Evolutionary conservation across 164 flowering plant genomes (phyloP).

Genomic region (Vitis rupestris): DNA sequence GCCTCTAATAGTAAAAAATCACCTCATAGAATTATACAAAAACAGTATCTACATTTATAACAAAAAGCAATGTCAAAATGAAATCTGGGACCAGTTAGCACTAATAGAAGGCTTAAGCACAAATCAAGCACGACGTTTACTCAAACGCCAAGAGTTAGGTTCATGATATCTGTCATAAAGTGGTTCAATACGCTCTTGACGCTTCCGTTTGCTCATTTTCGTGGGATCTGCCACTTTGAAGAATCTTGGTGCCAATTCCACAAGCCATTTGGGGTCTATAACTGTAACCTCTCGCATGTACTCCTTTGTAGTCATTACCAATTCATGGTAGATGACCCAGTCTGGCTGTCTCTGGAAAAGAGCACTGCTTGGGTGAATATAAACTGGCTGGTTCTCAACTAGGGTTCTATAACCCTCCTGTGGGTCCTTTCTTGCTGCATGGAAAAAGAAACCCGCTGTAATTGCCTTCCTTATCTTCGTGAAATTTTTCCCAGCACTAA

Average conservation of each 20-base stretch:
- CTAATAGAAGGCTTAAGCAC: not conserved
- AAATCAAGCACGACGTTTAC: constrained; percentile 68
- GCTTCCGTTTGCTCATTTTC: constrained; percentile 87
- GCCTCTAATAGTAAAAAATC: no score
- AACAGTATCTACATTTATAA: not conserved
- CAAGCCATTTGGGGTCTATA: constrained; percentile 87
- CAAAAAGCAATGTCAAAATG: not conserved
- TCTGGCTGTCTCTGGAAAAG: constrained; percentile 87
- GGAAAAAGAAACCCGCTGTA: constrained; percentile 84
- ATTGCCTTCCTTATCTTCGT: constrained; percentile 84
- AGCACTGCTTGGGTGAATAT: constrained; percentile 90
- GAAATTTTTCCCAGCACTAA: constrained; percentile 75
- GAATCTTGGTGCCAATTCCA: constrained; percentile 82
- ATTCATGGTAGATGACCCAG: constrained; percentile 88
- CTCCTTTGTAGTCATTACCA: constrained; percentile 92
- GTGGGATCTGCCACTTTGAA: constrained; percentile 86
- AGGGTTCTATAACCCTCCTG: constrained; percentile 85
- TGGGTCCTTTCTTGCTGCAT: constrained; percentile 82
- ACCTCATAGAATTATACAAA: not conserved
- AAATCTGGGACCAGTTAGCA: not conserved
- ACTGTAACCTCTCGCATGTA: constrained; percentile 88
- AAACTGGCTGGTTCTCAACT: constrained; percentile 88
- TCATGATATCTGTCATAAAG: constrained; percentile 87
- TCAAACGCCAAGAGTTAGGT: constrained; percentile 90
- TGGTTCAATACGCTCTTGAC: constrained; percentile 87